A percentile compares a stretch with the other conserved stretches of the same genome.
Conservation (phyloP, 2,329 filamentous ascomycete genomes). For the Alternaria triticina region DNA sequence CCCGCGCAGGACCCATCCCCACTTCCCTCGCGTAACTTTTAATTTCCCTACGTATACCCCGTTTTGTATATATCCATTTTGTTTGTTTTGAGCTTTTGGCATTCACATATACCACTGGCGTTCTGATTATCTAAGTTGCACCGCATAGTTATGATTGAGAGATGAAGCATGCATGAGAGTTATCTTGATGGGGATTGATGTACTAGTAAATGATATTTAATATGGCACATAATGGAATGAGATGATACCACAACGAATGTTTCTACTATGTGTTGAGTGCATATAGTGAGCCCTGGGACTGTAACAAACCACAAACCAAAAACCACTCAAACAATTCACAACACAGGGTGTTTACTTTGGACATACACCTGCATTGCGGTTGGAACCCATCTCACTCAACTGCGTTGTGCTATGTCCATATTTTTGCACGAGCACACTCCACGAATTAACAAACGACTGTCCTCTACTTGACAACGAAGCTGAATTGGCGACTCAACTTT, state of each 20-base stretch:
- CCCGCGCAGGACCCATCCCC: conserved; percentile 24
- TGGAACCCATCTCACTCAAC: too few relatives aligned
- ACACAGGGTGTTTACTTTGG: too few relatives aligned
- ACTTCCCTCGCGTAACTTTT: conserved; percentile 38
- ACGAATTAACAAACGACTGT: too few relatives aligned
- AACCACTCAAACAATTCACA: too few relatives aligned
- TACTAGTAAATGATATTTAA: not conserved
- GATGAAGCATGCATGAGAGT: not conserved
- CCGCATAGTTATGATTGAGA: not conserved
- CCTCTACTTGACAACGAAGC: not conserved
- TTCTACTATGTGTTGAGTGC: too few relatives aligned
- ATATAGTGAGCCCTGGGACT: not conserved
- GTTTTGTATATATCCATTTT: conserved; percentile 5
- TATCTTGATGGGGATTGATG: not conserved
- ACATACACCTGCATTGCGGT: too few relatives aligned
- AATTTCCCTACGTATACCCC: conserved; percentile 13
- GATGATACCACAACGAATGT: not conserved
- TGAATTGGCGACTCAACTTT: not conserved
- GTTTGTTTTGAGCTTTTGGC: not conserved
- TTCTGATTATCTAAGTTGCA: not conserved
- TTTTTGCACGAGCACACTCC: too few relatives aligned
- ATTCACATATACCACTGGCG: conserved; percentile 13
- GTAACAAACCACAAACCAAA: too few relatives aligned
- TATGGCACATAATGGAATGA: not conserved
- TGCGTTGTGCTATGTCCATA: too few relatives aligned